These are phyloP conservation scores for Colletotrichum echinochloae DNA, from an alignment of 2,329 filamentous ascomycete genomes.

Conservation along the genomic window DNA sequence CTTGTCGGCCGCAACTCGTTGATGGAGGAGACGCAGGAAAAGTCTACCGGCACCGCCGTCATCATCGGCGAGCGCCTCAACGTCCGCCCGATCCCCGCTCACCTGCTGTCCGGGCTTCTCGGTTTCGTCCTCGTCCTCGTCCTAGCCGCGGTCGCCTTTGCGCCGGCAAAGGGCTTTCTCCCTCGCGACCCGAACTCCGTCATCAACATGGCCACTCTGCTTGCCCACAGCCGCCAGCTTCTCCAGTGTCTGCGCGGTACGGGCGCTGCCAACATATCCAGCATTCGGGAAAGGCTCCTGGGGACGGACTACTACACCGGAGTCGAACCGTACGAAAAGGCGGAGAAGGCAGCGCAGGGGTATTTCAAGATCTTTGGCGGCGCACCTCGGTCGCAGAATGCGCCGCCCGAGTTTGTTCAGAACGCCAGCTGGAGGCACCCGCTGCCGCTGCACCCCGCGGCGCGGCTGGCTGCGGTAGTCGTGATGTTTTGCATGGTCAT, in stretches of 20 bases:
- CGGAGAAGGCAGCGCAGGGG: conserved; percentile 41
- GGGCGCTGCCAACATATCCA: conserved; percentile 48
- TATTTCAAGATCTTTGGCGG: conserved; percentile 45
- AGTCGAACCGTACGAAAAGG: conserved; percentile 52
- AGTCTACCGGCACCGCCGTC: conserved; percentile 43
- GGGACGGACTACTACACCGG: conserved; percentile 49
- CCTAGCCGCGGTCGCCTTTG: conserved; percentile 41
- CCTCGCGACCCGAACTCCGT: conserved; percentile 51
- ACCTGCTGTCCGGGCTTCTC: conserved; percentile 48
- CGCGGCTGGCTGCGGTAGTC: conserved; percentile 46
- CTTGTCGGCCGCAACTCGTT: conserved; percentile 49
- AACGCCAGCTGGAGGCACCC: conserved; percentile 48
- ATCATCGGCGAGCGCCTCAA: conserved; percentile 48
- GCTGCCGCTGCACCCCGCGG: conserved; percentile 45
- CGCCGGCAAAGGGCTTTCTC: conserved; percentile 50
- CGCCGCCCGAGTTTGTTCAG: conserved; percentile 38
- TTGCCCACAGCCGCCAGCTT: conserved; percentile 52
- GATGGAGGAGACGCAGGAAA: conserved; percentile 42
- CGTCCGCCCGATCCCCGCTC: conserved; percentile 47
- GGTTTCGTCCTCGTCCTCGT: conserved; percentile 45
- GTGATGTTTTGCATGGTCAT: conserved; percentile 49
- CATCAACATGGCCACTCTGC: conserved; percentile 50
- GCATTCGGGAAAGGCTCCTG: conserved; percentile 46
- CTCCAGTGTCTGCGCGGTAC: conserved; percentile 51
- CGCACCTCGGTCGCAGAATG: conserved; percentile 27